These are phyloP conservation scores for Fusarium sublunatum DNA, from an alignment of 2,329 filamentous ascomycete genomes.

Conservation along the genomic window DNA sequence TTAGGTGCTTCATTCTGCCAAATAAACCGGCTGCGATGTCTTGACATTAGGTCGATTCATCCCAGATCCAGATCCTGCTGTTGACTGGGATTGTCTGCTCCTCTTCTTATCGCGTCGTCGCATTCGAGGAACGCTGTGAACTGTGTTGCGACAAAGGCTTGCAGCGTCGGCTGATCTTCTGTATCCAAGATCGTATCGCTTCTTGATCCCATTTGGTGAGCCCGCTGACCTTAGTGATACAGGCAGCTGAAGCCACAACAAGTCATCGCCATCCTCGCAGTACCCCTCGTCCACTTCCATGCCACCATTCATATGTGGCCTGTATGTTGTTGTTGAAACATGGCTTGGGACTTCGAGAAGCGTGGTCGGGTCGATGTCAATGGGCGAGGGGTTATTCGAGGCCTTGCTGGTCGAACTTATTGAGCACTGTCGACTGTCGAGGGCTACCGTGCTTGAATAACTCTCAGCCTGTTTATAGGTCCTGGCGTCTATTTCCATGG, in stretches of 20 bases:
- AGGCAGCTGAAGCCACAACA: slow-evolving; percentile 43
- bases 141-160: slow-evolving; percentile 39
- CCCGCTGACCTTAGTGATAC: slow-evolving; percentile 13
- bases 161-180: slow-evolving; percentile 43
- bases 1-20: slow-evolving; percentile 6
- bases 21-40: slow-evolving; percentile 10
- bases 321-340: slow-evolving; percentile 6
- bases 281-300: slow-evolving; percentile 48
- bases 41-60: slow-evolving; percentile 1
- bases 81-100: slow-evolving; percentile 19
- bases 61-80: slow-evolving; percentile 19
- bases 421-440: background rate
- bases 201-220: slow-evolving; percentile 30
- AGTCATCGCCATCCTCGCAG: slow-evolving; percentile 43
- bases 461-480: background rate
- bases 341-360: slow-evolving; percentile 6
- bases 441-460: background rate
- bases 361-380: slow-evolving; percentile 8
- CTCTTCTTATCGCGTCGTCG: slow-evolving; percentile 44
- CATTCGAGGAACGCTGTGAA: slow-evolving; percentile 43
- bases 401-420: background rate
- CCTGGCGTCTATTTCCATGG: slow-evolving; percentile 35
- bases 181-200: slow-evolving; percentile 41
- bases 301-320: slow-evolving; percentile 9
- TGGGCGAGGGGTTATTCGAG: slow-evolving; percentile 5